Conservation (phyloP, 1,139 yeast genomes). For the Scheffersomyces stambukii region DNA sequence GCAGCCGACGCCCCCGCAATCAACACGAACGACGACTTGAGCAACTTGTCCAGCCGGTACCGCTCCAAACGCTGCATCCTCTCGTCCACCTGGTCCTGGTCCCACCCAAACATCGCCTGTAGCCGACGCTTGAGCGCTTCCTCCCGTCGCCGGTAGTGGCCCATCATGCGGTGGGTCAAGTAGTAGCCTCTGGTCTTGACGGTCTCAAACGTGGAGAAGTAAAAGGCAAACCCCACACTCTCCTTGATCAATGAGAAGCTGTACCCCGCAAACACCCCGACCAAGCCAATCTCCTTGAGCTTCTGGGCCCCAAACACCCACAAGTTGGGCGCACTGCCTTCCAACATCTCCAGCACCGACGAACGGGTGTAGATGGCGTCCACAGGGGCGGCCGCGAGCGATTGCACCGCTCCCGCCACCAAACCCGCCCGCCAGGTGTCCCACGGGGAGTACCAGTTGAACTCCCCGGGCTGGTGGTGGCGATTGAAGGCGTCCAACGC, state of each 20-base stretch:
- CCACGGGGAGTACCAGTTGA: constrained; percentile 24
- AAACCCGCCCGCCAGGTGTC: constrained; percentile 81
- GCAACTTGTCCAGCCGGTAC: constrained; percentile 42
- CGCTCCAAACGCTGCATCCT: constrained; percentile 28
- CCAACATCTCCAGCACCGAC: constrained; percentile 66
- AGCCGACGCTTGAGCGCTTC: constrained; percentile 18
- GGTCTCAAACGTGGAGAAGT: constrained; percentile 81
- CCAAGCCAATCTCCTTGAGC: constrained; percentile 66
- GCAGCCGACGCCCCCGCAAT: constrained; percentile 93
- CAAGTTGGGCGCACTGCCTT: constrained; percentile 64
- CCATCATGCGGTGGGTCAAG: constrained; percentile 55
- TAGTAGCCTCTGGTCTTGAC: constrained; percentile 66
- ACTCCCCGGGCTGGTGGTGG: constrained; percentile 10
- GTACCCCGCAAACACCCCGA: constrained; percentile 90
- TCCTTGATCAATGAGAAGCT: constrained; percentile 74
- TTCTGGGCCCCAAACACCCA: constrained; percentile 76
- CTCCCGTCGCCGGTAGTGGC: constrained; percentile 45
- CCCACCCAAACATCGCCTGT: constrained; percentile 17
- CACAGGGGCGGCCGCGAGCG: constrained; percentile 90
- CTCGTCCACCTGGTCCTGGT: constrained; percentile 27
- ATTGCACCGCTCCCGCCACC: constrained; percentile 80
- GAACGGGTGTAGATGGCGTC: constrained; percentile 88
- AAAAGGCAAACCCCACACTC: constrained; percentile 79
- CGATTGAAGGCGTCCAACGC: constrained; percentile 32
- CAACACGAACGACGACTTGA: constrained; percentile 69